Evolutionary conservation across 495 filamentous ascomycete species (phyloP).

Genomic region (Xylaria intraflava): DNA sequence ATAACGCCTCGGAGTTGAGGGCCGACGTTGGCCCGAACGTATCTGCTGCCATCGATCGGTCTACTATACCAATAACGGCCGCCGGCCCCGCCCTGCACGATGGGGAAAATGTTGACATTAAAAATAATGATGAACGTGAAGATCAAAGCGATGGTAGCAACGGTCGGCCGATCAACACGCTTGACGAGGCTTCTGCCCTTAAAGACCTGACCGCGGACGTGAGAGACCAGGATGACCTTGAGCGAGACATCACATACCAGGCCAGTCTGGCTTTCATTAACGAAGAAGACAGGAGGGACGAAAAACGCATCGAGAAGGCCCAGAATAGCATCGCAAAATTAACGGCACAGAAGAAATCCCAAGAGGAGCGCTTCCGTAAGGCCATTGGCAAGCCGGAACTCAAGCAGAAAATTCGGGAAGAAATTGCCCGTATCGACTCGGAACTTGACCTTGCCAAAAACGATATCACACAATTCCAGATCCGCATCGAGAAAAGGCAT

Average conservation of each 20-base stretch:
- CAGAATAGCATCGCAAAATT: slow-evolving; percentile 51
- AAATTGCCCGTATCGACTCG: slow-evolving; percentile 55
- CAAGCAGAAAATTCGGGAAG: slow-evolving; percentile 49
- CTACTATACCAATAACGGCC: neutral
- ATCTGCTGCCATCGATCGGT: neutral
- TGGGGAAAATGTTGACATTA: neutral
- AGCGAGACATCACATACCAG: slow-evolving; percentile 64
- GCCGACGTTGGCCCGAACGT: neutral
- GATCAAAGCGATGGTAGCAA: neutral
- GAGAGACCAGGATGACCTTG: slow-evolving; percentile 77
- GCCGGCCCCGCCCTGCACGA: neutral
- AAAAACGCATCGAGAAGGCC: slow-evolving; percentile 77
- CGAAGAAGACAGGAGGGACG: slow-evolving; percentile 80
- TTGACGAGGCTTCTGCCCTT: slow-evolving; percentile 56
- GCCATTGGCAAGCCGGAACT: slow-evolving; percentile 31
- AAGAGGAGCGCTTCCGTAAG: slow-evolving; percentile 37
- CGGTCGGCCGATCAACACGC: neutral
- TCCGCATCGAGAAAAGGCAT: slow-evolving; percentile 69
- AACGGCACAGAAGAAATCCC: slow-evolving; percentile 34
- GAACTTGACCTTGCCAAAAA: slow-evolving; percentile 54
- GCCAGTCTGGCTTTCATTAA: slow-evolving; percentile 72
- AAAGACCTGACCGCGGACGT: slow-evolving; percentile 63
- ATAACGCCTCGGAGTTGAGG: neutral
- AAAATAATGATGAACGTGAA: neutral
- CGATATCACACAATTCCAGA: slow-evolving; percentile 70